Evolutionary conservation across 768 basidiomycete genomes (phyloP), one percentile per base, ranked within the genome.

Genomic region (Guyanaporus albipodus): DNA sequence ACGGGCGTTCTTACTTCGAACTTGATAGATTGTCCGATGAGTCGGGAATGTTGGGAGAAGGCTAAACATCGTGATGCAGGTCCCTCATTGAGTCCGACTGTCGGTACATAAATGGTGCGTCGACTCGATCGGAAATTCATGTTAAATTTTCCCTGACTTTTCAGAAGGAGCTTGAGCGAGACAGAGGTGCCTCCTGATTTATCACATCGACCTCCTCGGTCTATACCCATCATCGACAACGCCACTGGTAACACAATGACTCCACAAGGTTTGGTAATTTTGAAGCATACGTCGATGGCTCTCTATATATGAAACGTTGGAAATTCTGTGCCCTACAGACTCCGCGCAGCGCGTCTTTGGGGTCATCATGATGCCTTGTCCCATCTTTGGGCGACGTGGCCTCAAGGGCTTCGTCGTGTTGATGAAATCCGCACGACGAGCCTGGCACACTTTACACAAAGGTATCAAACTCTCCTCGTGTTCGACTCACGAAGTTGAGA

Each of bases 141-240:
- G 39, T 33, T 21, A 6, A 15, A 12, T 24, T 38, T 48, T 35
- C 17, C 46, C 31, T 44, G 38, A 42, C 38, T 17, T 18, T 45
- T 48, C 50, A 38, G 38, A 44, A 44, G 35, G 37, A 44, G 47
- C 45, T 41, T 43, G 29, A 36, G 27, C 38, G 38, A 43, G 41
- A 54, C 32, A 40, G 29, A 15, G 15, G 31, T 9, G 31, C 18
- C 24, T 44, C 32, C 21, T 46, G 10, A 46, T 54, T 22, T 27
- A 49, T 55, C 38, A 54, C 19, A 43, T 36, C 42, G 46, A 52
- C 56, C 44, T 57, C 60, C 58, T 63, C 58, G 61, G 63, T 58
- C 47, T 49, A 53, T 51, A 38, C 31, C 53, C 48, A 57, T 49
- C 42, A 40, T 44, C 35, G 40, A 39, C 33, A 36, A 35, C 39